Percentiles rank a stretch among this genome's conserved stretches.
These are phyloP conservation scores for Tuber magnatum DNA, from an alignment of 495 filamentous ascomycete species.

Conservation along the genomic window DNA sequence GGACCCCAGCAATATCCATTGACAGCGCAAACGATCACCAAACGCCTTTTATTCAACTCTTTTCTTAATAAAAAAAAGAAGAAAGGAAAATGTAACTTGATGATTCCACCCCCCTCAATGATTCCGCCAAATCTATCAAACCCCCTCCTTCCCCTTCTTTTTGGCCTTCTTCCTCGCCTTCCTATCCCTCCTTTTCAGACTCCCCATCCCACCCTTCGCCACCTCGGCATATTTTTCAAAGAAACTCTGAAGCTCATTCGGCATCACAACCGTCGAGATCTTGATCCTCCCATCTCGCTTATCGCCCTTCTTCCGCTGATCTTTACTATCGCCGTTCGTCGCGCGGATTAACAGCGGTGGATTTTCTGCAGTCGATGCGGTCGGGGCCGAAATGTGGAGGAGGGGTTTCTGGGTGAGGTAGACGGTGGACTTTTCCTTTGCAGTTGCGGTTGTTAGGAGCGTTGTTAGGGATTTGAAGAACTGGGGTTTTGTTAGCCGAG, in stretches of 20 bases:
- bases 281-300: constrained; percentile 48
- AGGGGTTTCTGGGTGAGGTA: constrained; percentile 70
- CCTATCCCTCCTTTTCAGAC: constrained; percentile 86
- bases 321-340: constrained; percentile 60
- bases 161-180: constrained; percentile 41
- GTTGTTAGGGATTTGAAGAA: constrained; percentile 75
- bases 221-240: constrained; percentile 84
- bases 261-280: constrained; percentile 72
- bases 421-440: constrained; percentile 67
- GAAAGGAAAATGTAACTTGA: not conserved
- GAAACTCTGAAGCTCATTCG: constrained; percentile 68
- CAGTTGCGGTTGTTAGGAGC: constrained; percentile 63
- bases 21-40: not conserved
- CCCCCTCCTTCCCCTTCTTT: not conserved
- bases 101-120: not conserved
- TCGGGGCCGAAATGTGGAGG: constrained; percentile 18
- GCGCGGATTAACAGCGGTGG: constrained; percentile 73
- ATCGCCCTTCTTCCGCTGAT: constrained; percentile 38
- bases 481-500: constrained; percentile 45
- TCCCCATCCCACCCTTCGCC: constrained; percentile 76
- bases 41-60: not conserved
- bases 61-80: not conserved
- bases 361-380: constrained; percentile 30
- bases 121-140: not conserved
- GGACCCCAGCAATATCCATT: not conserved